Conservation (phyloP, 306 rosid genomes). For the Carpinus fangiana region DNA sequence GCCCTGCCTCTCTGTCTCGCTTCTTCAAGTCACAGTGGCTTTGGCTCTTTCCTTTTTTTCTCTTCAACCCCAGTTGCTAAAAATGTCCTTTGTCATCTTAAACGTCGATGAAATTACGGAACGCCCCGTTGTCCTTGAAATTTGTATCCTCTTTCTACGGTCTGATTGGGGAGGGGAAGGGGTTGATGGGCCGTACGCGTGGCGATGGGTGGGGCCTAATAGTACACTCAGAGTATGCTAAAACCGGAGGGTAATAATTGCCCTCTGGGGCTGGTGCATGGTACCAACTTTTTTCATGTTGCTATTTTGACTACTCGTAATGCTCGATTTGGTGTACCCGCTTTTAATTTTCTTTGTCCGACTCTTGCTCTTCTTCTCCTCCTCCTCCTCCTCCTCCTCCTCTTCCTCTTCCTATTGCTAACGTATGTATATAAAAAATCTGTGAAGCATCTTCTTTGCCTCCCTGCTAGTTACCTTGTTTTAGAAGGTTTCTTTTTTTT, state of each 20-base stretch:
- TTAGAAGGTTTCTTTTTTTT: too few species aligned
- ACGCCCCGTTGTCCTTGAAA: conserved; percentile 6
- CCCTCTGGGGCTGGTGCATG: conserved; percentile 28
- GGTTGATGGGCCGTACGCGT: conserved; percentile 41
- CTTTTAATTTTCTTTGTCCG: conserved; percentile 21
- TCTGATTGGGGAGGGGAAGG: conserved; percentile 15
- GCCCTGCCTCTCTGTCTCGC: not conserved
- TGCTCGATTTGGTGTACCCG: not conserved
- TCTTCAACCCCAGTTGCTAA: conserved; percentile 36
- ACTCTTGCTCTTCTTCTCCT: not conserved
- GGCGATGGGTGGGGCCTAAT: not conserved
- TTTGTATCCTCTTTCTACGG: not conserved
- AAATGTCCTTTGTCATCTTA: conserved; percentile 35
- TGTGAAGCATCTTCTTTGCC: too few species aligned
- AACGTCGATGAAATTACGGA: not conserved
- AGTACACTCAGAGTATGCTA: not conserved
- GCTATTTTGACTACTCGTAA: conserved; percentile 28
- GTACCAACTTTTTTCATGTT: conserved; percentile 28
- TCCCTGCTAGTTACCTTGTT: too few species aligned
- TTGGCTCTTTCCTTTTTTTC: conserved; percentile 29
- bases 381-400: too few species aligned
- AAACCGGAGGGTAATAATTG: conserved; percentile 37
- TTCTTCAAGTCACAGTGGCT: conserved; percentile 3
- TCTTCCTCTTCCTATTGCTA: not conserved
- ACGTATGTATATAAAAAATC: too few species aligned